phyloP scores from a whole-genome alignment of 345 rosid genomes.

The Sonneratia alba region DNA sequence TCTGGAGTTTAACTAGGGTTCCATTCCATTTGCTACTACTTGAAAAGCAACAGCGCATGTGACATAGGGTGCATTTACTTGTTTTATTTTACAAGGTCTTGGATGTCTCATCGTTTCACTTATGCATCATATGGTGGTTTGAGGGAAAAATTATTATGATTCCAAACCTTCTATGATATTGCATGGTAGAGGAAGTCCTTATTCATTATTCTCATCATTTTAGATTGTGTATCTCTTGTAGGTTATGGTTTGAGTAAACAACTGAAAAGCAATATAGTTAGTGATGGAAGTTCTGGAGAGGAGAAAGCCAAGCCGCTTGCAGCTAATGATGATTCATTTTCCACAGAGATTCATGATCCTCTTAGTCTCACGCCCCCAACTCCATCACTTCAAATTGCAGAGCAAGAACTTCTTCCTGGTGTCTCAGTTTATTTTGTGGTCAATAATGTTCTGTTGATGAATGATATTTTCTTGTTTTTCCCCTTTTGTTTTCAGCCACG shows the following conservation, averaged over 20 bases:
- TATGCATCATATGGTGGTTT: too few relatives aligned
- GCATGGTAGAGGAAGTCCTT: not conserved
- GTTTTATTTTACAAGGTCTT: too few relatives aligned
- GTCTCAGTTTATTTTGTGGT: not conserved
- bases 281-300: constrained; percentile 12
- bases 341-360: constrained; percentile 19
- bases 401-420: constrained; percentile 22
- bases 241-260: constrained; percentile 28
- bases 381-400: constrained; percentile 35
- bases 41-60: too few relatives aligned
- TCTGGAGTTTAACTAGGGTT: too few relatives aligned
- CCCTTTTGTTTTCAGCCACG: constrained; percentile 23
- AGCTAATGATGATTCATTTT: constrained; percentile 15
- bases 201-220: not conserved
- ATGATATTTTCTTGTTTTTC: constrained; percentile 5
- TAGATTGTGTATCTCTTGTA: constrained; percentile 4
- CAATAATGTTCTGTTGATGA: not conserved
- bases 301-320: constrained; percentile 18
- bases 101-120: too few relatives aligned
- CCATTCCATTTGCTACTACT: too few relatives aligned
- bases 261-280: constrained; percentile 16
- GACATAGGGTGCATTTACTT: too few relatives aligned
- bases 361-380: constrained; percentile 31
- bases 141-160: too few relatives aligned
- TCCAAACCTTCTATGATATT: not conserved